Base-by-base conservation (phyloP, 345 rosid genomes). In the Chamaenerion angustifolium region DNA sequence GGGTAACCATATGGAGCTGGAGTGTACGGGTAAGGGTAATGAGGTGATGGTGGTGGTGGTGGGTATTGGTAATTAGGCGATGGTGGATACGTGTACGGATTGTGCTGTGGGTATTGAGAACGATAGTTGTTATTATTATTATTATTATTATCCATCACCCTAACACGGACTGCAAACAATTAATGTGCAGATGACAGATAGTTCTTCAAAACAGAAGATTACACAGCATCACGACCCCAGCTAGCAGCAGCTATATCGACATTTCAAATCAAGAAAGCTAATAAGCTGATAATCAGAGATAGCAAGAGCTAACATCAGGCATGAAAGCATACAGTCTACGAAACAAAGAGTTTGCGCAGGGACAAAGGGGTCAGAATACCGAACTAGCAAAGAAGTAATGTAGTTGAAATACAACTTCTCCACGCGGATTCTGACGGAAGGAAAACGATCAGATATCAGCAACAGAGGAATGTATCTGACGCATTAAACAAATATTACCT, bases 1-100 rank as follows among this genome's bases (percentile, higher is more conserved):
- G 85, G 77, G 52, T 80, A 77, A 19, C 63, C 79, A 56, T 70
- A 49, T 14, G 59, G 13, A 12, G 35, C 42, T 12, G 59, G 7
- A 42, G 16, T 19, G 7, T 57, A 49, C 17, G 63, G 71, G 68
- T 80, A 68, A 43, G 75, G 68, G 64, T 78, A 68, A 18, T 80
- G 74, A 58, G 66, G 17, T 0, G 73, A 62, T 15, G 51, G 68
- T 35, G 46, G 67, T n/a, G 51, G 62, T 4, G 62, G 56, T 16
- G 61, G 44, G 57, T 61, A 45, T 17, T 31, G 37, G 37, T 31
- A 7, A 31, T 31, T 31, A 31, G 46, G 67, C 10, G 51, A 59
- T 4, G 62, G 56, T 16, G 61, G 44, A 57, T 61, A 45, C 10
- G 54, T 42, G 16, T 56, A 62, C 9, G 61, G 55, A 49, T 54